These are phyloP conservation scores for Fistulifera pelliculosa DNA, from an alignment of 108 stramenopile genomes.

Conservation along the genomic window DNA sequence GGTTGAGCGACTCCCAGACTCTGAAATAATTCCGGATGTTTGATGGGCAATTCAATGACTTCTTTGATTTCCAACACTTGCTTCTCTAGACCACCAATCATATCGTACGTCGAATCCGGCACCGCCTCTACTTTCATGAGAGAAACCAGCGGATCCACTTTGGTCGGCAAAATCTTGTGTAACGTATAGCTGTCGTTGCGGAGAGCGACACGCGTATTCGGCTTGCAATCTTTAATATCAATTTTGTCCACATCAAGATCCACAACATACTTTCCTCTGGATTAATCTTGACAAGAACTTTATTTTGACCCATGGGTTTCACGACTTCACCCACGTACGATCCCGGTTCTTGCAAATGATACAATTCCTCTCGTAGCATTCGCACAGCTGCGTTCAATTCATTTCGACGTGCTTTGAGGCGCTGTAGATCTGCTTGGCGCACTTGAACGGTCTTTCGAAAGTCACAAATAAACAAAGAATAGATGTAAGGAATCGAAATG, in stretches of 20 bases:
- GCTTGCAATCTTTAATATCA: constrained; percentile 92
- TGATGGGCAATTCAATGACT: constrained; percentile 99
- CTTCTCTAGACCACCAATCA: constrained; percentile 99
- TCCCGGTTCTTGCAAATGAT: constrained; percentile 97
- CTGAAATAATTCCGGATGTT: constrained; percentile 99
- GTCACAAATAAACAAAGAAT: neutral
- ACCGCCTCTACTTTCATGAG: constrained; percentile 99
- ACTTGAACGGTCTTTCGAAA: constrained; percentile 41
- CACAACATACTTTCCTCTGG: constrained; percentile 99
- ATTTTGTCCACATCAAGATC: constrained; percentile 88
- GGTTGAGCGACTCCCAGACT: constrained; percentile 96
- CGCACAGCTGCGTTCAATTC: constrained; percentile 95
- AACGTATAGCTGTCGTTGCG: constrained; percentile 97
- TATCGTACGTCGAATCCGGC: constrained; percentile 99
- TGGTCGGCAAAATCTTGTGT: constrained; percentile 98
- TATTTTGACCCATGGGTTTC: constrained; percentile 98
- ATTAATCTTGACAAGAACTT: constrained; percentile 96
- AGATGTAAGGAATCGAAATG: neutral
- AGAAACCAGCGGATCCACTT: constrained; percentile 97
- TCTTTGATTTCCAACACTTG: constrained; percentile 99
- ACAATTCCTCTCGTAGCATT: constrained; percentile 95
- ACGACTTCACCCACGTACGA: constrained; percentile 99
- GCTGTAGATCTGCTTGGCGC: constrained; percentile 70
- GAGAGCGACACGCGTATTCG: constrained; percentile 97
- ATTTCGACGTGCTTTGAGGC: constrained; percentile 95